Conservation (phyloP, 805 yeast species). For the Hanseniaspora jakobsenii region DNA sequence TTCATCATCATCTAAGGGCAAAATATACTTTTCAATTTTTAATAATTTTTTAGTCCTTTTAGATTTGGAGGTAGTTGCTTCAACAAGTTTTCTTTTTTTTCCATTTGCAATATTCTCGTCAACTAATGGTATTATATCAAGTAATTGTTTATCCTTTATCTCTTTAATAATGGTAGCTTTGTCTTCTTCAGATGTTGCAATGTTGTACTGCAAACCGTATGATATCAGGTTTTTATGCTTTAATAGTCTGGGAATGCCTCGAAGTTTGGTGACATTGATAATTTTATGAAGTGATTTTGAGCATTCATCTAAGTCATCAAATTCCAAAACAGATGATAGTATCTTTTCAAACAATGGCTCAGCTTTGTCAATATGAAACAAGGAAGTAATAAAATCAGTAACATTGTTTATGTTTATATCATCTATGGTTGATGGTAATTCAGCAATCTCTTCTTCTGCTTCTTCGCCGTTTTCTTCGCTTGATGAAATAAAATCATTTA, state of each 20-base stretch:
- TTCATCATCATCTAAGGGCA: constrained; percentile 63
- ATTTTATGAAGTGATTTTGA: constrained; percentile 3
- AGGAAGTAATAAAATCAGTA: constrained; percentile 21
- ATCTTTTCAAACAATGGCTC: constrained; percentile 31
- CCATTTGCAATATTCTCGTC: no score
- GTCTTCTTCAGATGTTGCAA: constrained; percentile 22
- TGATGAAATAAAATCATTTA: neutral
- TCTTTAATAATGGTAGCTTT: constrained; percentile 18
- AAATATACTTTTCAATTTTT: constrained; percentile 42
- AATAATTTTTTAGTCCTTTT: neutral
- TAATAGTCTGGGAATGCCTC: constrained; percentile 11
- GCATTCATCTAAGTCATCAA: constrained; percentile 3
- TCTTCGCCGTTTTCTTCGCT: neutral
- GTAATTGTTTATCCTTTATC: constrained; percentile 1
- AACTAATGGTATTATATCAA: constrained; percentile 6
- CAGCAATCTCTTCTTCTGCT: neutral
- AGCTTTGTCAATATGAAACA: constrained; percentile 20
- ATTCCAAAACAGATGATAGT: constrained; percentile 31
- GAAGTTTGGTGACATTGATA: constrained; percentile 8
- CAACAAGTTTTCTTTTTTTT: constrained; percentile 1
- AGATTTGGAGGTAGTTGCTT: constrained; percentile 20
- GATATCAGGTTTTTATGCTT: constrained; percentile 1
- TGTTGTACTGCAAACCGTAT: constrained; percentile 24
- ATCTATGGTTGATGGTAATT: constrained; percentile 6
- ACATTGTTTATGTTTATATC: constrained; percentile 18